Base-by-base conservation (phyloP, 306 rosid species). In the Rosa chinensis region DNA sequence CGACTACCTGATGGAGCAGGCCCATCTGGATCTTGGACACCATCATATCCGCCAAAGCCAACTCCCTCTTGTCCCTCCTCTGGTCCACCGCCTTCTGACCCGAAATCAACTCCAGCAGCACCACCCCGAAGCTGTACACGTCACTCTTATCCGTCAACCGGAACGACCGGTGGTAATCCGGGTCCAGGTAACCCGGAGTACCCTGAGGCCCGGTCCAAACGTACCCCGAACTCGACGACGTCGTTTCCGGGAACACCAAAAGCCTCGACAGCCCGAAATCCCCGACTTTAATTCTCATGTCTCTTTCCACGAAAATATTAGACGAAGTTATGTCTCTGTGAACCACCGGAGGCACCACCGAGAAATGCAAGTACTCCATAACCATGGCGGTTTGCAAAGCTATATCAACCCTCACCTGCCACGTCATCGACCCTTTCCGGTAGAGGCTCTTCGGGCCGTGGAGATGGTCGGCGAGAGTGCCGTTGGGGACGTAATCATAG, bases 191-290 rank as follows among this genome's bases (percentile, higher is more conserved):
- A 12, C 99, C 99, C 1, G 99, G 99, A 0, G 99, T 95, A 0
- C 99, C 99, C 43, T 93, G 99, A 0, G 99, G 99, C 0, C 99
- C 99, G 4, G 99, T 95, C 90, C 98, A 95, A 12, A 95, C 99
- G 64, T 42, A 91, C 39, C 93, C 99, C 4, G 80, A 68, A 3
- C 86, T 73, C 1, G 82, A 76, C 55, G 95, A 78, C 40, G 92
- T 47, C 28, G 83, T 81, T 8, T 90, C 95, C 21, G 92, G 89
- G 50, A 91, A 73, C 4, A 89, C 85, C 43, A 95, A 45, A 21
- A 95, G 80, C 82, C 99, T 78, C 11, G 99, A 95, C 0, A 95
- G 84, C 76, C 99, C 99, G n/a, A 95, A 95, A 77, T 95, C 99
- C 17, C 99, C 99, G 1, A 95, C 97, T 56, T 89, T 95, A 6